A percentile compares a stretch with the other conserved stretches of the same genome.
These are phyloP conservation scores for Recurvomyces mirabilis DNA, from an alignment of 495 filamentous ascomycete genomes.

Conservation along the genomic window DNA sequence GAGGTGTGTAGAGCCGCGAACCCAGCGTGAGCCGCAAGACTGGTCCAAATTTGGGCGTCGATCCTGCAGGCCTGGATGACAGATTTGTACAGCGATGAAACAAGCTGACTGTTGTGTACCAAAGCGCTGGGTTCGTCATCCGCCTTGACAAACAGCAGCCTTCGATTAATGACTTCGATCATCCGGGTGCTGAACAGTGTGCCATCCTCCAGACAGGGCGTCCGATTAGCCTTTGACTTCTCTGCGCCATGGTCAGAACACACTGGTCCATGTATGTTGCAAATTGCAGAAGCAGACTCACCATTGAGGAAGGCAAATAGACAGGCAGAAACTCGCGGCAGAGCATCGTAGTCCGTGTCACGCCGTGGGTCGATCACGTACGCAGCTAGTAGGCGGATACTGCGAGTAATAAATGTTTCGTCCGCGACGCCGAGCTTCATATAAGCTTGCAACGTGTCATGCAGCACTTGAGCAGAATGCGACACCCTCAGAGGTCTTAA, in stretches of 20 bases:
- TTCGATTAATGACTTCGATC: too few species aligned
- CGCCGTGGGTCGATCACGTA: conserved; percentile 10
- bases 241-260: too few species aligned
- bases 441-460: conserved; percentile 6
- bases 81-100: background rate
- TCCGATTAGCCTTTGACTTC: too few species aligned
- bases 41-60: conserved; percentile 1
- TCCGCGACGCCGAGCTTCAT: conserved; percentile 8
- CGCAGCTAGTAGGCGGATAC: conserved; percentile 3
- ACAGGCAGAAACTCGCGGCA: background rate
- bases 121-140: too few species aligned
- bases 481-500: conserved; percentile 2
- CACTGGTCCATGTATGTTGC: too few species aligned
- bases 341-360: background rate
- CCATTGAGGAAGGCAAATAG: conserved; percentile 12
- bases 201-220: too few species aligned
- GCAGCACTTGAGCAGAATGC: conserved; percentile 9
- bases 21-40: background rate
- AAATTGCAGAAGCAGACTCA: too few species aligned
- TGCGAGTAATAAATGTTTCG: conserved; percentile 4
- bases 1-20: conserved; percentile 1
- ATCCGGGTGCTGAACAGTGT: too few species aligned
- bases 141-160: too few species aligned
- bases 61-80: conserved; percentile 1
- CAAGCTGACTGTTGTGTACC: too few species aligned